These are phyloP conservation scores for Lactarius tabidus DNA, from an alignment of 768 basidiomycete genomes.

Conservation along the genomic window DNA sequence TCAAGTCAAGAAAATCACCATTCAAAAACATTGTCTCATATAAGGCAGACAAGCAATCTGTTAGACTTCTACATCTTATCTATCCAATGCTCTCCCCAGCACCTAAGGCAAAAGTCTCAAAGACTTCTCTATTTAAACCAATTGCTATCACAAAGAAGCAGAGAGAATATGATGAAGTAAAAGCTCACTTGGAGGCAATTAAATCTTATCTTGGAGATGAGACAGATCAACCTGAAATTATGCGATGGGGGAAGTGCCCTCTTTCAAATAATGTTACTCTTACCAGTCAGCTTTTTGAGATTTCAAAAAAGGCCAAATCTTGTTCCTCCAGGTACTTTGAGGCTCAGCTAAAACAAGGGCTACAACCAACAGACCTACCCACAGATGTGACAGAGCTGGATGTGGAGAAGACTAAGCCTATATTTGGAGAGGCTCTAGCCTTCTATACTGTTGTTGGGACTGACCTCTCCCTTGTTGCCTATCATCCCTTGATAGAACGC, in stretches of 20 bases:
- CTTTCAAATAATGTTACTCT: not conserved
- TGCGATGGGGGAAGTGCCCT: not conserved
- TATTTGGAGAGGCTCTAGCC: not conserved
- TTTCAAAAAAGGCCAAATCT: not conserved
- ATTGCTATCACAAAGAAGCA: not conserved
- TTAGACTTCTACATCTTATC: not conserved
- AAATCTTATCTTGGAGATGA: not conserved
- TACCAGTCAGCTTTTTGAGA: not conserved
- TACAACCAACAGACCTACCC: not conserved
- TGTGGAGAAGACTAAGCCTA: not conserved
- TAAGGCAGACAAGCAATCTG: not conserved
- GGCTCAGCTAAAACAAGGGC: not conserved
- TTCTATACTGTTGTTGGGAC: not conserved
- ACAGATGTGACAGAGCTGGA: not conserved
- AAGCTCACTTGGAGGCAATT: not conserved
- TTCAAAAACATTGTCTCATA: too few species aligned
- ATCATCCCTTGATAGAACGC: not conserved
- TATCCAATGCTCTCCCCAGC: slow-evolving; percentile 25
- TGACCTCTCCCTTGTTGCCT: not conserved
- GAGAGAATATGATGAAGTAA: not conserved
- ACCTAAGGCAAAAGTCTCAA: not conserved
- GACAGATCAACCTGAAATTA: not conserved
- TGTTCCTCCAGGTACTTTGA: not conserved
- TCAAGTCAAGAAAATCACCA: too few species aligned
- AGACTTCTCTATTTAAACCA: not conserved